Evolutionary conservation across 2,329 filamentous ascomycete genomes (phyloP).

Genomic region (Botrytis fabae): DNA sequence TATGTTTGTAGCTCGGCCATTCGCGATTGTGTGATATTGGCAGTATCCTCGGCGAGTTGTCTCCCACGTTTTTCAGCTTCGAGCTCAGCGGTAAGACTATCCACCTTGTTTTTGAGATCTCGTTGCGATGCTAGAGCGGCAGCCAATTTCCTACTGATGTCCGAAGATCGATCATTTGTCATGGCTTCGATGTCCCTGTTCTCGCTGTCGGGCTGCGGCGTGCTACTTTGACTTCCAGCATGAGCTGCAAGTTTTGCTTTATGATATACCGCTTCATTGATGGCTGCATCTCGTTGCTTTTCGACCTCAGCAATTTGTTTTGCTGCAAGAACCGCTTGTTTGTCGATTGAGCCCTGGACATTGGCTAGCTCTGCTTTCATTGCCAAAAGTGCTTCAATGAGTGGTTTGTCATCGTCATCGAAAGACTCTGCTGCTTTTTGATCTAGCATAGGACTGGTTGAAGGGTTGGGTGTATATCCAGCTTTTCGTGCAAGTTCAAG

Average conservation of each 20-base stretch:
- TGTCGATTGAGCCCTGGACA: constrained; percentile 86
- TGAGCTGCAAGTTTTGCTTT: constrained; percentile 90
- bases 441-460: constrained; percentile 72
- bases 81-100: constrained; percentile 67
- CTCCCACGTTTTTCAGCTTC: constrained; percentile 79
- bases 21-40: constrained; percentile 77
- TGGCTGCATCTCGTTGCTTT: constrained; percentile 89
- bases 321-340: constrained; percentile 81
- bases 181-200: constrained; percentile 58
- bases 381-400: constrained; percentile 87
- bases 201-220: constrained; percentile 59
- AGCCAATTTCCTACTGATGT: constrained; percentile 82
- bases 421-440: constrained; percentile 76
- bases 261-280: constrained; percentile 91
- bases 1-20: constrained; percentile 81
- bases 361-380: constrained; percentile 89
- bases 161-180: constrained; percentile 64
- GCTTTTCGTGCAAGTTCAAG: constrained; percentile 87
- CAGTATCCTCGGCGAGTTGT: constrained; percentile 84
- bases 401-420: constrained; percentile 84
- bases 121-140: constrained; percentile 74
- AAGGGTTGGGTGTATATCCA: constrained; percentile 75
- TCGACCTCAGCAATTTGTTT: constrained; percentile 92
- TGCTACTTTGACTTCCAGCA: constrained; percentile 62
- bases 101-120: constrained; percentile 76